Base-by-base conservation (phyloP, 2,329 filamentous ascomycete genomes). In the Clarireedia hainanense region DNA sequence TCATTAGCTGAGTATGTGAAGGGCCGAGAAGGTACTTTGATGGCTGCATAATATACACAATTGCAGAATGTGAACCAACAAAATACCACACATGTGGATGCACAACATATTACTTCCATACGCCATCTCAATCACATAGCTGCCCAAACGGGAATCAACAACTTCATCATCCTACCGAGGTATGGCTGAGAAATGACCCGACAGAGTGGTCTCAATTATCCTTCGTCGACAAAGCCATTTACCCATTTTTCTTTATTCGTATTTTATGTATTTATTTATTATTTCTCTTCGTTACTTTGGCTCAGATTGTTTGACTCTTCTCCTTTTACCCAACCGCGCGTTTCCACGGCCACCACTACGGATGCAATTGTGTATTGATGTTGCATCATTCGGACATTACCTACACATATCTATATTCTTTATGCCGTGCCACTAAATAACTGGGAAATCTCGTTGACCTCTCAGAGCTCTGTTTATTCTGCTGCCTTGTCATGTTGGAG, bases 381-480 rank as follows among this genome's bases (percentile, higher is more conserved):
- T 50, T 47, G 46, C 52, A 55, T 50, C 46, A 36, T 24, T 43
- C 46, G 47, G 52, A 43, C 46, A 43, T 50, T 36, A 43, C 46
- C n/a, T 42, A 47, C 45, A 47, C 34, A 39, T 52, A 5, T 46
- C 42, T 46, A 46, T 37, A 52, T 46, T 27, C 23, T 42, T 55
- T 37, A 42, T 50, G 37, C 37, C 46, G 52, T 55, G 37, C 26
- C 37, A 55, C 46, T 50, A 55, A 36, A 50, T 26, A 42, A 14
- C 39, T 42, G 15, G 39, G 15, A 42, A 42, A 17, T 42, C 9
- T 36, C 5, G 1, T 9, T 37, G 34, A 49, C 52, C 52, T 55
- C 52, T 55, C 47, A 55, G 17, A 6, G 39, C 47, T 36, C 52
- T 26, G 37, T 55, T 55, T 55, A 55, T 55, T 26, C 52, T 55